Evolutionary conservation across 331 rosid genomes (phyloP).

Genomic region (Malus hybrid): DNA sequence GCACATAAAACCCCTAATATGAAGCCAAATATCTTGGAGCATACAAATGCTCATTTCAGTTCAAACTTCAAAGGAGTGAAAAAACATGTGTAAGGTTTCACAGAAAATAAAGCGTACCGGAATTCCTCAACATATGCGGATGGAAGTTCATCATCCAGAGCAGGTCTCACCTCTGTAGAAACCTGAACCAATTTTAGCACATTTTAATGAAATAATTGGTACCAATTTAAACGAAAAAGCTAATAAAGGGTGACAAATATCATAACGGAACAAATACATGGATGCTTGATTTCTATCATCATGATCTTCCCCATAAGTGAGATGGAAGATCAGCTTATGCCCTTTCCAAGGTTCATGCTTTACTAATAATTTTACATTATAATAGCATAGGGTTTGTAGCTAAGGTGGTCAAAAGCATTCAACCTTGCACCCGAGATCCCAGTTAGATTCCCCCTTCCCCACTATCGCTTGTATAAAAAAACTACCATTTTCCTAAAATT

Average conservation of each 20-base stretch:
- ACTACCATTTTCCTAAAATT: not conserved
- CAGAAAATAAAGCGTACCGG: constrained; percentile 47
- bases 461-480: no score
- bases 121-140: constrained; percentile 83
- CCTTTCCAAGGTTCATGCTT: not conserved
- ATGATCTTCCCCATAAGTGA: not conserved
- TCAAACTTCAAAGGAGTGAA: no score
- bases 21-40: not conserved
- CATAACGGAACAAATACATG: not conserved
- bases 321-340: not conserved
- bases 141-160: constrained; percentile 85
- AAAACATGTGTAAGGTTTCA: not conserved
- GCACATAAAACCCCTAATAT: not conserved
- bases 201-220: constrained; percentile 24
- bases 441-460: not conserved
- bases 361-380: not conserved
- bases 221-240: not conserved
- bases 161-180: constrained; percentile 76
- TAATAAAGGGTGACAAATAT: not conserved
- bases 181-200: constrained; percentile 60
- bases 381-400: not conserved
- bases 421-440: not conserved
- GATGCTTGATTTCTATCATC: not conserved
- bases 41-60: no score
- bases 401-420: not conserved